These are phyloP conservation scores for Musa troglodytarum DNA, from an alignment of 176 grass and related monocot genomes.

Conservation along the genomic window DNA sequence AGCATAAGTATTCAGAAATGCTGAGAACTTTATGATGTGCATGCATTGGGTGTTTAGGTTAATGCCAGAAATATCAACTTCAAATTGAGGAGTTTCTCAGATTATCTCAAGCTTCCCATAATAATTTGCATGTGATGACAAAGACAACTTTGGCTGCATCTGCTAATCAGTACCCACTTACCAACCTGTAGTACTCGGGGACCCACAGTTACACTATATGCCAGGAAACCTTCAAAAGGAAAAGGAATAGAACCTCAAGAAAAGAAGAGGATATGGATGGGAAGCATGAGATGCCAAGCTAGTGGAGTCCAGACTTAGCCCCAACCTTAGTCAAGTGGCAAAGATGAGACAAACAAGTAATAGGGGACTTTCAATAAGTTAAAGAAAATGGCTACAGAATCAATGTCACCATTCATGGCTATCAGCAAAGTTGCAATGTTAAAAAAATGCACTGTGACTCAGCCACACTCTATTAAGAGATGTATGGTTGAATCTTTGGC, in stretches of 20 bases:
- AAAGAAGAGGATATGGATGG: neutral
- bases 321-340: neutral
- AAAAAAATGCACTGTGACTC: neutral
- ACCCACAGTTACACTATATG: neutral
- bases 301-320: constrained; percentile 4
- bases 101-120: no score
- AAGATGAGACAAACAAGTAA: constrained; percentile 2
- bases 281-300: constrained; percentile 9
- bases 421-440: neutral
- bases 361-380: neutral
- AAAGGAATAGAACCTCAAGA: neutral
- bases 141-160: neutral
- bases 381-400: neutral
- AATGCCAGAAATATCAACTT: no score
- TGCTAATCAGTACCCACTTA: neutral
- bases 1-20: no score
- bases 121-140: neutral
- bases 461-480: neutral
- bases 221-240: neutral
- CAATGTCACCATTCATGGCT: neutral
- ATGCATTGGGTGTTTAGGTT: no score
- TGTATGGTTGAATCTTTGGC: neutral
- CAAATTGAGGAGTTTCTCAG: no score
- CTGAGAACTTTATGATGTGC: no score
- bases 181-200: neutral